Base-by-base conservation (phyloP, 148 eudicot species). In the Arbutus unedo region DNA sequence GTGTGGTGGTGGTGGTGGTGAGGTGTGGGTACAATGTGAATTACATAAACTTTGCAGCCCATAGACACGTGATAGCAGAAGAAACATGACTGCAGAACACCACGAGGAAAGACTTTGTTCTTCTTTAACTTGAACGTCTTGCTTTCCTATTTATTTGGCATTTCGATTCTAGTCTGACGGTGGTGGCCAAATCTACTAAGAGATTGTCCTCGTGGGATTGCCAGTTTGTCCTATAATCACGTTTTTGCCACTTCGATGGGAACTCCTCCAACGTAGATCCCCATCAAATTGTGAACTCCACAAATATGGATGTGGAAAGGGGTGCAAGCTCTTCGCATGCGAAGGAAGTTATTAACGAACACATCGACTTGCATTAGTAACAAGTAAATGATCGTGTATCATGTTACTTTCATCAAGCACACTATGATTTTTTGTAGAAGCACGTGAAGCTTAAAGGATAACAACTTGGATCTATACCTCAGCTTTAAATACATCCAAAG, bases 401-500 rank as follows among this genome's bases (percentile, higher is more conserved):
- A 23, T 6, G 38, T 64, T 25, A 23, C 43, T 64, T 64, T 64
- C 43, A 64, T 64, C 71, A 8, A 64, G 71, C 41, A 23, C 25
- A 8, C 6, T 25, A 7, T 23, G 41, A 10, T 25, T 54, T 19
- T 59, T 14, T 8, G 11, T 44, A 49, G n/a, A 43, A 82, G 56
- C 45, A 54, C 23, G 56, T 45, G 74, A 74, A 75, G 56, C 56
- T 41, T 3, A 11, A 67, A 47, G 43, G 38, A 81, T 8, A 19
- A 55, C 8, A 38, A 19, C 4, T 10, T 23, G 19, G 70, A 53
- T 60, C 25, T 43, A 72, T 78, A 96, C 98, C 98, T 96, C 98
- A 86, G 98, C 98, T 8, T 91, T 88, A 67, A 94, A 96, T 79
- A 96, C 88, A 85, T 96, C 98, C 90, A 96, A 83, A 13, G 97